Conservation (phyloP, 2,329 filamentous ascomycete genomes). For the Aspergillus chevalieri region DNA sequence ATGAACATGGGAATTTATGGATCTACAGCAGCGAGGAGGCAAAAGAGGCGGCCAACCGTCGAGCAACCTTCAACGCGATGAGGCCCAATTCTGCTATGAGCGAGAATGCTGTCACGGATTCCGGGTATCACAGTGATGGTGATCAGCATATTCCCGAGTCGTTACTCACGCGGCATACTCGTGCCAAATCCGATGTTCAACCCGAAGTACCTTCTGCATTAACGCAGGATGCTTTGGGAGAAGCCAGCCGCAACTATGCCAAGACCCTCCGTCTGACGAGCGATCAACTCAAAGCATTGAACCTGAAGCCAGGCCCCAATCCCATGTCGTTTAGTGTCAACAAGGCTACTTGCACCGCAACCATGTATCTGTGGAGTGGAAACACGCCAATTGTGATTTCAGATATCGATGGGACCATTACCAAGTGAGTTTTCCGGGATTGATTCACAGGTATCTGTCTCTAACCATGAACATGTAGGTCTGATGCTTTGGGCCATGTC, state of each 20-base stretch:
- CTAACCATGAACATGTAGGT: slow-evolving; percentile 37
- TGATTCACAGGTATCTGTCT: background rate
- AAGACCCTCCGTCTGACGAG: slow-evolving; percentile 94
- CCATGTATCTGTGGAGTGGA: slow-evolving; percentile 90
- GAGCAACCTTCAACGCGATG: slow-evolving; percentile 48
- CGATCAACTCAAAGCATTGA: slow-evolving; percentile 82
- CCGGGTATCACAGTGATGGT: slow-evolving; percentile 90
- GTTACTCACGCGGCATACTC: slow-evolving; percentile 40
- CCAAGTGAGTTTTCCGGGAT: slow-evolving; percentile 53
- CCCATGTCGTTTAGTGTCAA: slow-evolving; percentile 96
- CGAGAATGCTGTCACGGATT: slow-evolving; percentile 82
- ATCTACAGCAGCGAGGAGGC: slow-evolving; percentile 98
- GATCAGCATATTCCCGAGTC: slow-evolving; percentile 60
- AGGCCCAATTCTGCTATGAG: slow-evolving; percentile 48
- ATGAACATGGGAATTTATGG: slow-evolving; percentile 96
- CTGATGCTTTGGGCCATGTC: slow-evolving; percentile 87
- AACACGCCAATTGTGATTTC: slow-evolving; percentile 94
- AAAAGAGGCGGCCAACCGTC: slow-evolving; percentile 76
- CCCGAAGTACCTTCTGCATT: slow-evolving; percentile 57
- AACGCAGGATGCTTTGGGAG: slow-evolving; percentile 46
- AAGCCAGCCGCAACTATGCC: slow-evolving; percentile 81
- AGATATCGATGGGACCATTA: slow-evolving; percentile 97
- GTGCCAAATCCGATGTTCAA: slow-evolving; percentile 63
- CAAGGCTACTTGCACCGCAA: slow-evolving; percentile 81
- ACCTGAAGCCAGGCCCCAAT: slow-evolving; percentile 80